These are phyloP conservation scores for Panellus pusillus DNA, from an alignment of 768 basidiomycete genomes.

Conservation along the genomic window DNA sequence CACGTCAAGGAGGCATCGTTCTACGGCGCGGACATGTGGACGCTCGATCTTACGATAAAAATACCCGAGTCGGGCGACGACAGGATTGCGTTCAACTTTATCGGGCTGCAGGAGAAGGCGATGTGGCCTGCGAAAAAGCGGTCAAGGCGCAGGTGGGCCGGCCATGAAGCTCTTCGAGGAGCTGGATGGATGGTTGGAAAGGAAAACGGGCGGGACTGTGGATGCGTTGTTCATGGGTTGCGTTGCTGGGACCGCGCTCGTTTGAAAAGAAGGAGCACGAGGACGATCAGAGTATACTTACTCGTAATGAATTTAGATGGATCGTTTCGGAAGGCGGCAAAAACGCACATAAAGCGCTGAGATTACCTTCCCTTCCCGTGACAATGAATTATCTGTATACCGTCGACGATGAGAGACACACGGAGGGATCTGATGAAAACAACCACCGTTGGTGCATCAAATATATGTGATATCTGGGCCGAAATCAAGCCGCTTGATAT, in stretches of 20 bases:
- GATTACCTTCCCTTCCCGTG: too few relatives aligned
- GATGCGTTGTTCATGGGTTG: slow-evolving; percentile 72
- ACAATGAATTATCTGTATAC: too few relatives aligned
- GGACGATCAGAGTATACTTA: too few relatives aligned
- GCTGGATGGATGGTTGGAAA: slow-evolving; percentile 75
- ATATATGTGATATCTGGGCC: too few relatives aligned
- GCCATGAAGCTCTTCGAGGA: slow-evolving; percentile 75
- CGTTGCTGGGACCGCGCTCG: slow-evolving; percentile 56
- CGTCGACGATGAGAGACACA: too few relatives aligned
- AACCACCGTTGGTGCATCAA: too few relatives aligned
- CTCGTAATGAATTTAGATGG: too few relatives aligned
- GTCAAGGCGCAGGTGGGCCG: slow-evolving; percentile 48
- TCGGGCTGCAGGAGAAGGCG: slow-evolving; percentile 78
- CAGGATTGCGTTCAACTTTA: slow-evolving; percentile 64
- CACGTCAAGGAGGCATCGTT: slow-evolving; percentile 92
- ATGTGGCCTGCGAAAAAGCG: slow-evolving; percentile 79
- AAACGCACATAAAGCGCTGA: too few relatives aligned
- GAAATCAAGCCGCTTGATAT: too few relatives aligned
- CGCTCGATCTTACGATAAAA: slow-evolving; percentile 70
- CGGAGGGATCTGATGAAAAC: too few relatives aligned
- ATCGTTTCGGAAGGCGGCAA: too few relatives aligned
- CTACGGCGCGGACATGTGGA: slow-evolving; percentile 74
- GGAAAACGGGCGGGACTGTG: slow-evolving; percentile 59
- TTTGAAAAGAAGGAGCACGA: slow-evolving; percentile 28
- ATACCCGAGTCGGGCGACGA: slow-evolving; percentile 36